A percentile compares a stretch with the other conserved stretches of the same genome.
These are phyloP conservation scores for Asterella californica DNA, from an alignment of 225 moss, liverwort and hornwort genomes.

Conservation along the genomic window DNA sequence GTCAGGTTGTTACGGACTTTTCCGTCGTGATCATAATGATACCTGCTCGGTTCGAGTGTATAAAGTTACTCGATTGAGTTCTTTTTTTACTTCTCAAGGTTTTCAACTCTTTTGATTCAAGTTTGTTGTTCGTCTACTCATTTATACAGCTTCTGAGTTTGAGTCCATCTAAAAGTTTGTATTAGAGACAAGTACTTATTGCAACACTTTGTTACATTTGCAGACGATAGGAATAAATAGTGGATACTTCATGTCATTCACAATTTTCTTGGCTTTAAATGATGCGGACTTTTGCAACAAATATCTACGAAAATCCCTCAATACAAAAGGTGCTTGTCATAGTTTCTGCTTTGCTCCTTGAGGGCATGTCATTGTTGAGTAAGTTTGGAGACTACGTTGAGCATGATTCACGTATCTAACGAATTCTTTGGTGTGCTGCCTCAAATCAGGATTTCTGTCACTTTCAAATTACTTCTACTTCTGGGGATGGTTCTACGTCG, in stretches of 20 bases:
- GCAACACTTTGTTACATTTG: slow-evolving; percentile 2
- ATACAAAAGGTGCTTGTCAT: slow-evolving; percentile 28
- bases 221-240: slow-evolving; percentile 46
- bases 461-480: slow-evolving; percentile 50
- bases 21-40: not conserved
- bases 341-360: not conserved
- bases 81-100: not conserved
- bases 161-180: not conserved
- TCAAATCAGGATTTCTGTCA: slow-evolving; percentile 39
- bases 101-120: not conserved
- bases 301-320: slow-evolving; percentile 36
- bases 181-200: not conserved
- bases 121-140: not conserved
- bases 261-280: slow-evolving; percentile 47
- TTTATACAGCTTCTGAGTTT: not conserved
- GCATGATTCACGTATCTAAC: not conserved
- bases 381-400: not conserved
- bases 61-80: not conserved
- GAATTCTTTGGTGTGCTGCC: slow-evolving; percentile 9
- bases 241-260: slow-evolving; percentile 52
- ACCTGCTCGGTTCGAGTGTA: not conserved
- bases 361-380: not conserved
- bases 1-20: slow-evolving; percentile 36
- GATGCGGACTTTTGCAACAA: slow-evolving; percentile 48
- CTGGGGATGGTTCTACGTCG: slow-evolving; percentile 50